Evolutionary conservation across 352 stramenopile species (phyloP), one percentile per base, ranked within the genome.

Genomic region (Pythium diclinum): DNA sequence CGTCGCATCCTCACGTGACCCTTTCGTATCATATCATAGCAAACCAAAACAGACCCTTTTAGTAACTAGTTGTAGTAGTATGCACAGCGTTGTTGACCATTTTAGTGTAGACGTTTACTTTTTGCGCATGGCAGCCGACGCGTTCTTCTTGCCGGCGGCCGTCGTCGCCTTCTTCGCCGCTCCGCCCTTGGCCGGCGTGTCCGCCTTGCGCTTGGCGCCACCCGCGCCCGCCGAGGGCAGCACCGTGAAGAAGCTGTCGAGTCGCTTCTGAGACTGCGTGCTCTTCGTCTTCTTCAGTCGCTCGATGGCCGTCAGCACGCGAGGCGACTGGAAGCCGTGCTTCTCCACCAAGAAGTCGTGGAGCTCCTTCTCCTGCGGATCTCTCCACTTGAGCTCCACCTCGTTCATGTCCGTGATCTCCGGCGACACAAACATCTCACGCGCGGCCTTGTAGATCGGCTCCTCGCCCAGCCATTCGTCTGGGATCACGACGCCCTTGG

Each of bases 201-300:
- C 55, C 8, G 69, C 68, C 65, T 92, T 92, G 25, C 85, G 87
- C 73, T 94, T 92, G 61, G 81, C 78, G 9, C 71, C 78, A 9
- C 69, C 61, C 49, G 61, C 55, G 34, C 51, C 60, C 56, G 71
- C 33, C 3, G 73, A 82, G n/a, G 85, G 78, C 59, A 95, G 48
- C 57, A 94, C 80, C 10, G 77, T 97, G 75, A 99, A 99, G 73
- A 99, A 99, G 57, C 78, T 94, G 78, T 99, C 97, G 72, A 99
- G 97, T 21, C 97, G 88, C 62, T 96, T 94, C 73, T 99, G 97
- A 23, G 92, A 95, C 65, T 98, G 97, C 32, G 89, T 87, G 67
- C 92, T 92, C 75, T 97, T 95, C 14, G 95, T 96, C 69, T 98
- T 98, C 78, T 98, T 96, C 17, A 99, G 78, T 56, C 97, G 96